Evolutionary conservation across 352 stramenopile genomes (phyloP).

Genomic region (Pythium utonaiense): DNA sequence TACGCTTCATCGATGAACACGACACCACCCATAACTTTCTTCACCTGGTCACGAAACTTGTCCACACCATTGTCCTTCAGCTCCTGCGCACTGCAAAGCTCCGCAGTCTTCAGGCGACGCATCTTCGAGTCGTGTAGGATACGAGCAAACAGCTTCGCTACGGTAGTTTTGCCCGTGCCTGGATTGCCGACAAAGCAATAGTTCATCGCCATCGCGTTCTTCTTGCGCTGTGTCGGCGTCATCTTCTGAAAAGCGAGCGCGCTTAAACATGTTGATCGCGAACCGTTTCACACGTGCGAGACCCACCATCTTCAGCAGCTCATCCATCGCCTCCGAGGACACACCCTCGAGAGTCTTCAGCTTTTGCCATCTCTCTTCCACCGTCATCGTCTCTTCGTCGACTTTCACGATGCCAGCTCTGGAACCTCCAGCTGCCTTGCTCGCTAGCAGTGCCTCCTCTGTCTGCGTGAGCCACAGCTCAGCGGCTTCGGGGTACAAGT

Average conservation of each 20-base stretch:
- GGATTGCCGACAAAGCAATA: constrained; percentile 78
- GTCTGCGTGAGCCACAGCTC: constrained; percentile 35
- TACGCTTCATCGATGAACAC: constrained; percentile 95
- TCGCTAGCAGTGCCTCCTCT: constrained; percentile 21
- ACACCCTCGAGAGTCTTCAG: constrained; percentile 47
- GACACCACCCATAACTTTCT: constrained; percentile 68
- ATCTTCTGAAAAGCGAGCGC: constrained; percentile 59
- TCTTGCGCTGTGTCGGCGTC: constrained; percentile 50
- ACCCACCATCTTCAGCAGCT: constrained; percentile 78
- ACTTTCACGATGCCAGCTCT: not conserved
- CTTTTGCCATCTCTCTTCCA: constrained; percentile 57
- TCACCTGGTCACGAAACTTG: constrained; percentile 77
- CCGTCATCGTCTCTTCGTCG: constrained; percentile 7
- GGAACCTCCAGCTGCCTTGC: constrained; percentile 3
- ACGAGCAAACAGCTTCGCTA: constrained; percentile 76
- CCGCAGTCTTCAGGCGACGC: constrained; percentile 34
- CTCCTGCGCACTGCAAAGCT: constrained; percentile 56
- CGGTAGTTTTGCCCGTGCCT: constrained; percentile 75
- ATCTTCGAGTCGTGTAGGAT: constrained; percentile 78
- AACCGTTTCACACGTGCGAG: constrained; percentile 78
- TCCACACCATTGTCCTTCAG: constrained; percentile 66
- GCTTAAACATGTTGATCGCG: constrained; percentile 72
- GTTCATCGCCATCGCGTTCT: constrained; percentile 66
- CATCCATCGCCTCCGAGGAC: constrained; percentile 71
- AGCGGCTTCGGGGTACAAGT: constrained; percentile 49